Conservation (phyloP, 2,329 filamentous ascomycete species). For the Paraconiothyrium brasiliense region DNA sequence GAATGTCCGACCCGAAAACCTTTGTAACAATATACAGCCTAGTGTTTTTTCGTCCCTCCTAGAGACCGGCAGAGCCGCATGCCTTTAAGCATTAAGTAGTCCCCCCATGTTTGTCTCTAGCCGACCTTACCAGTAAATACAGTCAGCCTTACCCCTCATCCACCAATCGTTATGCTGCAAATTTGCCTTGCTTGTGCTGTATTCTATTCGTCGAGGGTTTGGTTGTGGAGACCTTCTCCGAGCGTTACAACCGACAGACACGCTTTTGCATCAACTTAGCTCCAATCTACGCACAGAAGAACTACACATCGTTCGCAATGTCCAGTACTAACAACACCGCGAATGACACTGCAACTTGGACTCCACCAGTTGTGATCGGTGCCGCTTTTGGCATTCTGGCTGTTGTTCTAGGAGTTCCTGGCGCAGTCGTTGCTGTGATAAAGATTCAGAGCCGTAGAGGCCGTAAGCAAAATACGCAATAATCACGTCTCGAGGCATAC, state of each 20-base stretch:
- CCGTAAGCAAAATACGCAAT: no score
- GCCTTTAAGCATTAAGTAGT: neutral
- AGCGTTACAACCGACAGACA: no score
- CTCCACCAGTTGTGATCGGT: no score
- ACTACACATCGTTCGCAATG: no score
- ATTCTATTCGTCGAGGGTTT: neutral
- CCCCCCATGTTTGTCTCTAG: neutral
- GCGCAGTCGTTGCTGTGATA: neutral
- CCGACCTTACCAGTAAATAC: neutral
- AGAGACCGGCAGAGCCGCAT: no score
- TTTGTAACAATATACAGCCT: neutral
- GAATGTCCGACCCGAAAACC: neutral
- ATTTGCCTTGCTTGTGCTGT: neutral
- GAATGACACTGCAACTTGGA: no score
- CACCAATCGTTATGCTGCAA: slow-evolving; percentile 4
- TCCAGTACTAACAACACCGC: no score
- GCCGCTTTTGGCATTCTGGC: neutral
- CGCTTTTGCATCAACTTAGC: no score
- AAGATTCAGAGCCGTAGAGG: neutral
- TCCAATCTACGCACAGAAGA: no score
- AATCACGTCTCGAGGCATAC: no score
- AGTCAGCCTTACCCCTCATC: neutral
- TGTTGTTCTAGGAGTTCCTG: neutral
- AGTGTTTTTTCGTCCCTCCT: no score
- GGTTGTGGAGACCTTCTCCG: no score